Evolutionary conservation across 1,139 yeast species (phyloP).

Genomic region (Saccharomycopsis crataegensis): DNA sequence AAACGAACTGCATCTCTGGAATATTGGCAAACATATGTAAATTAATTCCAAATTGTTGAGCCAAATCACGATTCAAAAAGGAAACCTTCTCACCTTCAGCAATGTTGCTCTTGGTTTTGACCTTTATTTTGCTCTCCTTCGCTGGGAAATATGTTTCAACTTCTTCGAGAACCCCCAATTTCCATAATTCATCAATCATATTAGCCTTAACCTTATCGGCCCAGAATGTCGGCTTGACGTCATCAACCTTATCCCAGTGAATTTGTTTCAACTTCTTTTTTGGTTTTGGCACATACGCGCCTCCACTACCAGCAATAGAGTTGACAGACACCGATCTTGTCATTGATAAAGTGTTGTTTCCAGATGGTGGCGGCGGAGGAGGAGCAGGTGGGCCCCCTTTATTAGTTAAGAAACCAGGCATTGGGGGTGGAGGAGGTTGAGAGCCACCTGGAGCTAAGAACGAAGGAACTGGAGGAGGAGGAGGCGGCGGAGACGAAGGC

Average conservation of each 20-base stretch:
- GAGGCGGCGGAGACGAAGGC: conserved; percentile 23
- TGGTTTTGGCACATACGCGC: conserved; percentile 35
- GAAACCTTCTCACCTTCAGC: conserved; percentile 39
- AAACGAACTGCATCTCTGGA: conserved; percentile 55
- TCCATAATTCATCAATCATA: conserved; percentile 47
- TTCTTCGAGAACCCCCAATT: conserved; percentile 69
- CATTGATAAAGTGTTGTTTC: conserved; percentile 15
- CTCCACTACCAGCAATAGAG: conserved; percentile 29
- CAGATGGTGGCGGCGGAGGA: conserved; percentile 27
- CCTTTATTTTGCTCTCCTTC: conserved; percentile 24
- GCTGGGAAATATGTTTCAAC: conserved; percentile 65
- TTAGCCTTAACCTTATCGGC: conserved; percentile 41
- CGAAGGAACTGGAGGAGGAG: conserved; percentile 30
- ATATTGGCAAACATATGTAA: conserved; percentile 68
- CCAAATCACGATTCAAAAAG: conserved; percentile 70
- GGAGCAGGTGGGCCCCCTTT: conserved; percentile 26
- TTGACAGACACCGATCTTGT: conserved; percentile 9
- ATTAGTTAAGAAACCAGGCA: conserved; percentile 15
- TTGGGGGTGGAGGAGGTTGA: conserved; percentile 25
- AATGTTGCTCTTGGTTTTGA: conserved; percentile 24
- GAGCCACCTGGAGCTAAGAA: conserved; percentile 21
- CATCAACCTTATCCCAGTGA: conserved; percentile 87
- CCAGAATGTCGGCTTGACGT: conserved; percentile 78
- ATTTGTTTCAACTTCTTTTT: conserved; percentile 73
- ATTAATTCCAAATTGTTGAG: conserved; percentile 89